Percentiles rank a stretch among this genome's conserved stretches.
Conservation (phyloP, 2,329 filamentous ascomycete species). For the Moelleriella libera region DNA sequence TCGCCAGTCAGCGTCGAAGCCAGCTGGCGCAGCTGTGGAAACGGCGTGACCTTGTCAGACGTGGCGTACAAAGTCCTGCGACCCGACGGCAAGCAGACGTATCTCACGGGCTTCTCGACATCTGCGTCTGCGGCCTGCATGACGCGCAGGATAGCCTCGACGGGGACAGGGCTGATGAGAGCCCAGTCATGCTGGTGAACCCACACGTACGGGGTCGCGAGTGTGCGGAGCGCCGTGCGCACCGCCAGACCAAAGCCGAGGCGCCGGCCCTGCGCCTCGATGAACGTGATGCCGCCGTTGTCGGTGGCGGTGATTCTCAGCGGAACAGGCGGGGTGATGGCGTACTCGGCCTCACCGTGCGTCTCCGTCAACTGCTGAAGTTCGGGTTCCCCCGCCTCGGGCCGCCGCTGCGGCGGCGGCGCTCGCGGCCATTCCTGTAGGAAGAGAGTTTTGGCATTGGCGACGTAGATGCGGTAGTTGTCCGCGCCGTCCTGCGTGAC, state of each 20-base stretch:
- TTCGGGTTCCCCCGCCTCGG: not conserved
- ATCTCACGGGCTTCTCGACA: slow-evolving; percentile 22
- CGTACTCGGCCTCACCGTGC: slow-evolving; percentile 30
- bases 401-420: not conserved
- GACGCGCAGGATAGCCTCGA: slow-evolving; percentile 26
- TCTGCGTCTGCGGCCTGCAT: slow-evolving; percentile 19
- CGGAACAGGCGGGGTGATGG: slow-evolving; percentile 13
- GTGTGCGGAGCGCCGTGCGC: slow-evolving; percentile 31
- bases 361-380: slow-evolving; percentile 3
- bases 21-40: slow-evolving; percentile 24
- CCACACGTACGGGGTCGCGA: slow-evolving; percentile 38
- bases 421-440: slow-evolving; percentile 7
- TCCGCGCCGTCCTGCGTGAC: slow-evolving; percentile 30
- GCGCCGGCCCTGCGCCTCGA: slow-evolving; percentile 28
- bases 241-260: slow-evolving; percentile 40
- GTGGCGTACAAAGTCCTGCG: slow-evolving; percentile 36
- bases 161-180: slow-evolving; percentile 28
- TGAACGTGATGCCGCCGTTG: slow-evolving; percentile 27
- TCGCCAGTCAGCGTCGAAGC: slow-evolving; percentile 26
- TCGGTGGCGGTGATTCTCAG: slow-evolving; percentile 9
- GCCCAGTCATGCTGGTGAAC: slow-evolving; percentile 44
- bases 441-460: slow-evolving; percentile 27
- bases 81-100: slow-evolving; percentile 37
- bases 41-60: slow-evolving; percentile 28
- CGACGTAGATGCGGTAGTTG: slow-evolving; percentile 28